Percentiles rank a stretch among this genome's conserved stretches.
Conservation (phyloP, 768 basidiomycete species). For the Collybia sp. region DNA sequence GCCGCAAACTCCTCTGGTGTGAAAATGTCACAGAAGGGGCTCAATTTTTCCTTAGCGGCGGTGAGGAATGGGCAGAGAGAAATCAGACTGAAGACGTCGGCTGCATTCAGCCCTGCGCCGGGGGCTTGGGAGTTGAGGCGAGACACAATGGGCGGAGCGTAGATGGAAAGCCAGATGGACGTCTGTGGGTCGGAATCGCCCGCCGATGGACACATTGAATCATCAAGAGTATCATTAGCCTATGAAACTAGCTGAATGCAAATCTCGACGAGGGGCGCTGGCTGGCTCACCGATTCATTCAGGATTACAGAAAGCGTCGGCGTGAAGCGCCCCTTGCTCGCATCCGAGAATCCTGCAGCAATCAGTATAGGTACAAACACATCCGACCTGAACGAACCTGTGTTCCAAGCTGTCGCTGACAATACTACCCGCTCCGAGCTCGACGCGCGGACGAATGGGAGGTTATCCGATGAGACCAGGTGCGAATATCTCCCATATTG, state of each 20-base stretch:
- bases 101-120: conserved; percentile 51
- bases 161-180: conserved; percentile 50
- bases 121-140: conserved; percentile 60
- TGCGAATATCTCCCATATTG: conserved; percentile 50
- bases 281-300: conserved; percentile 41
- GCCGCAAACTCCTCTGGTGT: conserved; percentile 52
- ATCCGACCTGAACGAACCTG: conserved; percentile 31
- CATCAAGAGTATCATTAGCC: conserved; percentile 64
- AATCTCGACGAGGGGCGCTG: too few relatives aligned
- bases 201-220: conserved; percentile 54
- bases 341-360: conserved; percentile 51
- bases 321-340: conserved; percentile 38
- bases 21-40: conserved; percentile 77
- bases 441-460: conserved; percentile 48
- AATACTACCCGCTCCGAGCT: conserved; percentile 54
- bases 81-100: conserved; percentile 58
- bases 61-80: conserved; percentile 80
- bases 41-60: conserved; percentile 40
- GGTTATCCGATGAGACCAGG: conserved; percentile 34
- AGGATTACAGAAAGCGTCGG: conserved; percentile 55
- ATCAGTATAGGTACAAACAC: too few relatives aligned
- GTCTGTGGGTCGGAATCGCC: conserved; percentile 39
- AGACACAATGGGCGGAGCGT: conserved; percentile 47
- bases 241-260: background rate
- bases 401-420: conserved; percentile 68